A percentile compares a stretch with the other conserved stretches of the same genome.
These are phyloP conservation scores for Rhododendron williamsianum DNA, from an alignment of 148 eudicot species.

Conservation along the genomic window DNA sequence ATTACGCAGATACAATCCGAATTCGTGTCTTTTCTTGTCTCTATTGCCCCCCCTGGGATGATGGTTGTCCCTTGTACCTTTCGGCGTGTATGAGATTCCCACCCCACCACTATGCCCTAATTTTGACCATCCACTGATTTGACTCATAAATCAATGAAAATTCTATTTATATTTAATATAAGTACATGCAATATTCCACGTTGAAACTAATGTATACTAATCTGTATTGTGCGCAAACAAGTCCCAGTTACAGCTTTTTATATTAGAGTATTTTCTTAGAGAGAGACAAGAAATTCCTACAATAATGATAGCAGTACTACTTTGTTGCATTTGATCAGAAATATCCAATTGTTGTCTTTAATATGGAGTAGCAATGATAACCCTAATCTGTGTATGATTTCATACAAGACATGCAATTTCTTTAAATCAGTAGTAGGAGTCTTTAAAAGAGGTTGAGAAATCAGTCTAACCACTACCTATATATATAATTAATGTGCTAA, in stretches of 20 bases:
- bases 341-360: too few relatives aligned
- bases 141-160: slow-evolving; percentile 2
- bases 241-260: not conserved
- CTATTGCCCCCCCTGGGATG: not conserved
- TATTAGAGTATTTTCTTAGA: not conserved
- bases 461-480: too few relatives aligned
- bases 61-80: slow-evolving; percentile 13
- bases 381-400: not conserved
- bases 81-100: slow-evolving; percentile 10
- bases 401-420: not conserved
- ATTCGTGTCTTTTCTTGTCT: slow-evolving; percentile 13
- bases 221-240: not conserved
- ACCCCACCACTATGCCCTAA: not conserved
- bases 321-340: not conserved
- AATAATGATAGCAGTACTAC: too few relatives aligned
- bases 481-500: too few relatives aligned
- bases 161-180: not conserved
- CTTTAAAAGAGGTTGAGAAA: too few relatives aligned
- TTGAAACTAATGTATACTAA: not conserved
- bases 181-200: not conserved
- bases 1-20: slow-evolving; percentile 1
- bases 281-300: too few relatives aligned
- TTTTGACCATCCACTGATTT: slow-evolving; percentile 14
- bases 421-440: not conserved
- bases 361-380: too few relatives aligned